Percentiles rank a stretch among this genome's conserved stretches.
These are phyloP conservation scores for Sugiyamaella novakii DNA, from an alignment of 1,139 yeast species.

Conservation along the genomic window DNA sequence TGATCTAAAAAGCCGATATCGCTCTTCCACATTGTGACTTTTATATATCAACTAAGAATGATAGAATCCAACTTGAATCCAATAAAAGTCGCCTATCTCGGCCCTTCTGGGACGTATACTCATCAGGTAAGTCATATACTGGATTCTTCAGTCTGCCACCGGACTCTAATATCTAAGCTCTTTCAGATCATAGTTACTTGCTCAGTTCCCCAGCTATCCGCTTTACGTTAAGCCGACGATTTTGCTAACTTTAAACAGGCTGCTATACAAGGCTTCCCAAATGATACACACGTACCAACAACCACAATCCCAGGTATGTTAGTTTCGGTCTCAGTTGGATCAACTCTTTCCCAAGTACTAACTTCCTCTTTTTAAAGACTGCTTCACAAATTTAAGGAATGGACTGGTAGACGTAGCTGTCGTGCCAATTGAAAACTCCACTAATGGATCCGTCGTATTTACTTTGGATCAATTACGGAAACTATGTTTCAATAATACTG, in stretches of 20 bases:
- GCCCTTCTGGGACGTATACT: conserved; percentile 90
- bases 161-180: background rate
- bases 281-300: conserved; percentile 29
- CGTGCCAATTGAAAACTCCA: conserved; percentile 93
- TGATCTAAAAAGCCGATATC: conserved; percentile 4
- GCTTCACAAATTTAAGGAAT: conserved; percentile 57
- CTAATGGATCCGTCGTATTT: conserved; percentile 89
- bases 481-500: conserved; percentile 47
- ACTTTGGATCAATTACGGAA: conserved; percentile 82
- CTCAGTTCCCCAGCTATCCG: too few relatives aligned
- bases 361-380: conserved; percentile 42
- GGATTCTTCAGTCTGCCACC: too few relatives aligned
- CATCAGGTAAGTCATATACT: conserved; percentile 62
- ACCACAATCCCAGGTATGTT: conserved; percentile 35
- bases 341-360: conserved; percentile 9
- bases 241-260: too few relatives aligned
- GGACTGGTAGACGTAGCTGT: conserved; percentile 64
- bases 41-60: background rate
- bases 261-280: conserved; percentile 70
- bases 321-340: background rate
- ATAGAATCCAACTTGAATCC: background rate
- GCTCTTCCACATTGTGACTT: background rate
- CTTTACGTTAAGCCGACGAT: too few relatives aligned
- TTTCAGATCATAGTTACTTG: too few relatives aligned
- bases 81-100: conserved; percentile 58